Percentiles rank a stretch among this genome's conserved stretches.
phyloP scores from a whole-genome alignment of 352 stramenopile genomes.

The Saprolegnia parasitica region DNA sequence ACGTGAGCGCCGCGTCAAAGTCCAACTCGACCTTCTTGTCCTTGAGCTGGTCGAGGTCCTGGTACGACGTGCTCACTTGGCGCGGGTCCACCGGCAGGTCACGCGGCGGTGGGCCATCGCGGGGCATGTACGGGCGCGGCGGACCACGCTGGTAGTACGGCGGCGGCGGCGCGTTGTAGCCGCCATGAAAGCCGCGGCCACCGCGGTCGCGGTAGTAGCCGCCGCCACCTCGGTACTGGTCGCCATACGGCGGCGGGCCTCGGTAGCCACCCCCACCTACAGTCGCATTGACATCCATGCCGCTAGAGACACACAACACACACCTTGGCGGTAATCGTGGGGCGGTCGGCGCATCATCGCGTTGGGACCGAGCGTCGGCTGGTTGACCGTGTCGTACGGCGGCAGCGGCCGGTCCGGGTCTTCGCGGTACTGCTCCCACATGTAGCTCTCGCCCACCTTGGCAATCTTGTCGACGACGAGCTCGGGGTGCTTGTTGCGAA shows the following conservation, averaged over 20 bases:
- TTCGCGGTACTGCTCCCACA: conserved; percentile 84
- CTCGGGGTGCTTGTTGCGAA: conserved; percentile 83
- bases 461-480: conserved; percentile 77
- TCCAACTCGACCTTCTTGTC: conserved; percentile 80
- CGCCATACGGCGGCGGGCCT: conserved; percentile 31
- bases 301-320: conserved; percentile 7
- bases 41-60: conserved; percentile 77
- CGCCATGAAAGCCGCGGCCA: conserved; percentile 37
- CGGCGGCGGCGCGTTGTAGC: conserved; percentile 31
- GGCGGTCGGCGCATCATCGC: conserved; percentile 4
- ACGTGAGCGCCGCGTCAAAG: conserved; percentile 71
- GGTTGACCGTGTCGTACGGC: conserved; percentile 69
- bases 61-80: conserved; percentile 78
- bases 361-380: conserved; percentile 36
- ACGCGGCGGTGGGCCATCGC: conserved; percentile 36
- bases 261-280: conserved; percentile 30
- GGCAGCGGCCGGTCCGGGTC: conserved; percentile 72
- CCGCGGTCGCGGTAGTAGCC: conserved; percentile 57
- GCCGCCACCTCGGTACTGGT: conserved; percentile 32
- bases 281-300: too few species aligned
- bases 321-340: conserved; percentile 31
- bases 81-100: conserved; percentile 74
- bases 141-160: conserved; percentile 47
- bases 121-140: conserved; percentile 33
- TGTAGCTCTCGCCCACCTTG: conserved; percentile 77